Conservation (phyloP, 768 basidiomycete species). For the Auricularia sp. region DNA sequence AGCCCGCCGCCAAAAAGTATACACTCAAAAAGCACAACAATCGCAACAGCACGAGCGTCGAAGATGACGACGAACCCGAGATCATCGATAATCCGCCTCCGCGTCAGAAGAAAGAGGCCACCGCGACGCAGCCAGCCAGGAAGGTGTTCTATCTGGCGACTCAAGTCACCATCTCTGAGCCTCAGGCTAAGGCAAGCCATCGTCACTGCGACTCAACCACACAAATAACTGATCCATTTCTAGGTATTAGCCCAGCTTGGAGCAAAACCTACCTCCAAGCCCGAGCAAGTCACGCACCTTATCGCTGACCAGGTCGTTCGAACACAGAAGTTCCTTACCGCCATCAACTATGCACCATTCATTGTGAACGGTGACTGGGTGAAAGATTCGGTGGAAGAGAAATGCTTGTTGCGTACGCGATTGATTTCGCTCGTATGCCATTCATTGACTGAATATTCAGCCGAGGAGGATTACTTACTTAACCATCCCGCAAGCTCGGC, state of each 20-base stretch:
- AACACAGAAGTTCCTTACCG: constrained; percentile 83
- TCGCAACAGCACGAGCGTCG: not conserved
- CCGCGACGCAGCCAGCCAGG: constrained; percentile 11
- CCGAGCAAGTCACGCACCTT: constrained; percentile 70
- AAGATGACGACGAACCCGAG: constrained; percentile 3
- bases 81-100: not conserved
- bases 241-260: constrained; percentile 60
- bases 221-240: not conserved
- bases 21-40: not conserved
- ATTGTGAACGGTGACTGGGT: constrained; percentile 67
- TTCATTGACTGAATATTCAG: constrained; percentile 27
- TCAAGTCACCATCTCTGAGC: constrained; percentile 45
- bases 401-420: constrained; percentile 52
- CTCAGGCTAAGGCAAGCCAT: constrained; percentile 45
- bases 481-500: constrained; percentile 51
- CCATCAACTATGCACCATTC: constrained; percentile 50
- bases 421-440: not conserved
- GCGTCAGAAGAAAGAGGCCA: not conserved
- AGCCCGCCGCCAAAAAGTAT: not conserved
- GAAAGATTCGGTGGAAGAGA: constrained; percentile 41
- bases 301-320: constrained; percentile 58
- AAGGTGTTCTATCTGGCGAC: constrained; percentile 56
- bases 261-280: constrained; percentile 47
- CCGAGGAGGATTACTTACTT: constrained; percentile 49
- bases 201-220: not conserved